Evolutionary conservation across 1,139 yeast genomes (phyloP), one percentile per base, ranked within the genome.

Genomic region (Taphrina flavorubra): DNA sequence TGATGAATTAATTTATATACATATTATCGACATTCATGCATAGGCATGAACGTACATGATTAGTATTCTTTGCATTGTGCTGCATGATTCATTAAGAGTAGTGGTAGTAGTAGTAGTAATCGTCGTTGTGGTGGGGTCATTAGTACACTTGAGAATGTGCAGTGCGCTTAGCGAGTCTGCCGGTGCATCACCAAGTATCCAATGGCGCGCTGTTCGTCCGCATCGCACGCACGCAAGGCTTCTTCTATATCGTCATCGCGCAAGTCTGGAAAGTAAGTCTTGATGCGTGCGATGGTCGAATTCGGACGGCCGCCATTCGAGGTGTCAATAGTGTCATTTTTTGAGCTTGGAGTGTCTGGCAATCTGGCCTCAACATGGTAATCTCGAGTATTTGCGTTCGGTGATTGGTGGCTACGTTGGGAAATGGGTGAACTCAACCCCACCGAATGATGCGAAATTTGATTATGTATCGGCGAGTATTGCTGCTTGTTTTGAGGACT

Each of bases 171-270:
- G 39, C 49, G 46, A n/a, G 16, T 10, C 18, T 56, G 37, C 14
- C 60, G 11, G 37, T 56, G 46, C 8, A 56, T 47, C 36, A 56
- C 60, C 49, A 56, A 16, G 37, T 56, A 56, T 49, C 60, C 60
- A 13, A 56, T 56, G 10, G 60, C 60, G 6, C 60, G 60, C 20
- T 56, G 60, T 31, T 56, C 60, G 37, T 56, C 60, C 36, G 13
- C 7, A n/a, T 56, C 49, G 36, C 60, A 39, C 14, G 46, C 49
- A 16, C 2, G 13, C 49, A 56, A 25, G 34, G 60, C 60, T 1
- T 40, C 49, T 16, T 25, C 49, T 4, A 56, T 40, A 10, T 18
- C 49, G 34, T 10, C n/a, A 20, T 31, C 20, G 8, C 25, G n/a
- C 25, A 37, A 13, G 37, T 40, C 60, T 8, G 60, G 60, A 56